These are phyloP conservation scores for Lentinula novae-zelandiae DNA, from an alignment of 1,284 basidiomycete genomes.

Conservation along the genomic window DNA sequence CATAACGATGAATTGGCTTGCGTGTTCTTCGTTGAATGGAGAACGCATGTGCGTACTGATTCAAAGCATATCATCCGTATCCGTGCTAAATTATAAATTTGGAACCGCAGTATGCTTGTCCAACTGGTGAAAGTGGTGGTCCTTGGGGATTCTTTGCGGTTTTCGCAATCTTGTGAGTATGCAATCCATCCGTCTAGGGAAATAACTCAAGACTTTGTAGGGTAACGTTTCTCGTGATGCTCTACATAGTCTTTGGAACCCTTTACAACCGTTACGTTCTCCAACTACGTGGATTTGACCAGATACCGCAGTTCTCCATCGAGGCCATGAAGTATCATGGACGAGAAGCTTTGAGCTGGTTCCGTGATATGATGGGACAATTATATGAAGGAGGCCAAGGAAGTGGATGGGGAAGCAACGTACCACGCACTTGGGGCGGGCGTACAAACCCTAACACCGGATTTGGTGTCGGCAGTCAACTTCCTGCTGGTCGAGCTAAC, in stretches of 20 bases:
- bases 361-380: constrained; percentile 30
- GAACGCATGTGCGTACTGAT: constrained; percentile 50
- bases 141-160: constrained; percentile 50
- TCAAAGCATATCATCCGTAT: background rate
- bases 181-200: constrained; percentile 5
- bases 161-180: constrained; percentile 47
- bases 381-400: constrained; percentile 15
- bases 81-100: background rate
- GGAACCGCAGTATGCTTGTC: constrained; percentile 56
- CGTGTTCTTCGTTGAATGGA: constrained; percentile 71
- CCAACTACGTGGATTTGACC: constrained; percentile 56
- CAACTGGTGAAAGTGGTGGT: constrained; percentile 49
- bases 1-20: constrained; percentile 58
- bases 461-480: constrained; percentile 7
- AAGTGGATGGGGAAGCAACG: background rate
- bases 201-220: constrained; percentile 28
- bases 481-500: constrained; percentile 8
- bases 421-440: constrained; percentile 1
- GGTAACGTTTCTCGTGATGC: constrained; percentile 46
- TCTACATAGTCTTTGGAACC: constrained; percentile 57
- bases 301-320: constrained; percentile 63
- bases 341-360: constrained; percentile 37
- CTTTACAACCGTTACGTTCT: constrained; percentile 71
- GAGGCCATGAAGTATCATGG: constrained; percentile 44
- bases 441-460: constrained; percentile 3